Evolutionary conservation across 2,329 filamentous ascomycete genomes (phyloP).

Genomic region (Sclerotinia borealis): DNA sequence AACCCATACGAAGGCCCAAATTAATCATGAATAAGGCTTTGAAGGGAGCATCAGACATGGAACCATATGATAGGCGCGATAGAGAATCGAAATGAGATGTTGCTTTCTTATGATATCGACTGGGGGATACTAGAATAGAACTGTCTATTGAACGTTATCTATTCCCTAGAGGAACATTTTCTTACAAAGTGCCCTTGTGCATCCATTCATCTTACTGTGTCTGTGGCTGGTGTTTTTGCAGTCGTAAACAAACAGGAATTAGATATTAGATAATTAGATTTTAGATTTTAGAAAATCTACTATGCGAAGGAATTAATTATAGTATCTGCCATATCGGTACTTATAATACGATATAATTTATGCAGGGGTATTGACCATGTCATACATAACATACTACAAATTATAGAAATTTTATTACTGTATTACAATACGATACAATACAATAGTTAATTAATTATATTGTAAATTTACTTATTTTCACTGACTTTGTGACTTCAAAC

Average conservation of each 20-base stretch:
- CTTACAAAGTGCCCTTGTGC: not conserved
- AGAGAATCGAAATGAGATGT: constrained; percentile 1
- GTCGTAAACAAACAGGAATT: not conserved
- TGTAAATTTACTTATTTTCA: too few species aligned
- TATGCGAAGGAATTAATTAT: too few species aligned
- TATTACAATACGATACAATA: too few species aligned
- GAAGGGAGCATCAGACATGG: not conserved
- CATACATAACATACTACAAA: too few species aligned
- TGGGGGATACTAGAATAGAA: not conserved
- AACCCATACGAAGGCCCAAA: constrained; percentile 1
- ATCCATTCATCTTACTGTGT: not conserved
- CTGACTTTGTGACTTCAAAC: too few species aligned
- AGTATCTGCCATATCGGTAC: too few species aligned
- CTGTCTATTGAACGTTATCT: not conserved
- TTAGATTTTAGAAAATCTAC: too few species aligned
- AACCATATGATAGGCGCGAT: constrained; percentile 12
- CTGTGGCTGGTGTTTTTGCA: not conserved
- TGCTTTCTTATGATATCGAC: not conserved
- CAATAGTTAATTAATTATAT: too few species aligned
- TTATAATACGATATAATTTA: too few species aligned
- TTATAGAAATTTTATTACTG: too few species aligned
- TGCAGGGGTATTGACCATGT: too few species aligned
- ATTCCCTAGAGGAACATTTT: not conserved
- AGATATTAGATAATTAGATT: too few species aligned
- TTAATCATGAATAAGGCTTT: not conserved